A percentile compares a stretch with the other conserved stretches of the same genome.
phyloP scores from a whole-genome alignment of 2,329 filamentous ascomycete genomes.

The Curvularia lunata region DNA sequence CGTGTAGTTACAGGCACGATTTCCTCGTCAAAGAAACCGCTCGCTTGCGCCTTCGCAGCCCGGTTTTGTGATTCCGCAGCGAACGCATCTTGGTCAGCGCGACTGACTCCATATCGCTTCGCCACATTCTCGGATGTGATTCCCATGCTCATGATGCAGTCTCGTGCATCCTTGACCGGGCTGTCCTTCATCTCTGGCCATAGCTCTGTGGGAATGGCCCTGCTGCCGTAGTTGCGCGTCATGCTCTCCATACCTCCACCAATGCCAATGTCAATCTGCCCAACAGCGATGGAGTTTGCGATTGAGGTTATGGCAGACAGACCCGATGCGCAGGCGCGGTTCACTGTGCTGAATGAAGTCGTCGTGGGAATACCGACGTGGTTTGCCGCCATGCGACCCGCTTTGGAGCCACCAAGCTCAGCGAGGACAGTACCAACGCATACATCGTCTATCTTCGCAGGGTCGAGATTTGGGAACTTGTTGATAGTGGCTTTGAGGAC shows the following conservation, averaged over 20 bases:
- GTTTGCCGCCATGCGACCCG: constrained; percentile 87
- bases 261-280: constrained; percentile 74
- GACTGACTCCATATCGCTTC: constrained; percentile 71
- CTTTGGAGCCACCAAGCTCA: constrained; percentile 89
- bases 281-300: constrained; percentile 76
- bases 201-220: constrained; percentile 81
- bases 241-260: constrained; percentile 96
- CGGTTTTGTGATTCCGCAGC: constrained; percentile 76
- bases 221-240: constrained; percentile 85
- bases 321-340: constrained; percentile 82
- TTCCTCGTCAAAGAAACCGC: constrained; percentile 76
- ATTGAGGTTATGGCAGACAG: constrained; percentile 78
- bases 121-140: constrained; percentile 90
- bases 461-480: constrained; percentile 74
- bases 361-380: constrained; percentile 77
- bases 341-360: constrained; percentile 83
- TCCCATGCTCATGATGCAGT: constrained; percentile 96
- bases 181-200: constrained; percentile 76
- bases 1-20: constrained; percentile 80
- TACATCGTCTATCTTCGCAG: constrained; percentile 76
- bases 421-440: constrained; percentile 88
- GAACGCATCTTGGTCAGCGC: constrained; percentile 82
- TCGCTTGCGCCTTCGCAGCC: constrained; percentile 71
- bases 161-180: constrained; percentile 70
- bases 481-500: constrained; percentile 71